Percentiles rank a stretch among this genome's conserved stretches.
phyloP scores from a whole-genome alignment of 176 grass and related monocot genomes.

The Oryza rufipogon region DNA sequence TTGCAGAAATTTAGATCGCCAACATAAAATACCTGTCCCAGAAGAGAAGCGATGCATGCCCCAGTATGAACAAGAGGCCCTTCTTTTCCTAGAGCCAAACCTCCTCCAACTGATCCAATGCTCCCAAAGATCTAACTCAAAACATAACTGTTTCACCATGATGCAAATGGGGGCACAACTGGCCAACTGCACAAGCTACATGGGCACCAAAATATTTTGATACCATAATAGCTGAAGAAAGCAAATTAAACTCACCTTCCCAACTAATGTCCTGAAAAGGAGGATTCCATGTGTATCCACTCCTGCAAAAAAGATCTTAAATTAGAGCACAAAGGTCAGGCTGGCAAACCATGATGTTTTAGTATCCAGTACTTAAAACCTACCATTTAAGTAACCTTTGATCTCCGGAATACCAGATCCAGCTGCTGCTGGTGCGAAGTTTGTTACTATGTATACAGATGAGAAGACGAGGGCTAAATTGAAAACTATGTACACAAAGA shows the following conservation, averaged over 20 bases:
- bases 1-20: neutral
- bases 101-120: constrained; percentile 98
- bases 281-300: constrained; percentile 98
- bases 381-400: constrained; percentile 99
- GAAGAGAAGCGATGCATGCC: constrained; percentile 98
- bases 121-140: constrained; percentile 90
- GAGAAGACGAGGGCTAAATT: constrained; percentile 90
- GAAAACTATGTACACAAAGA: constrained; percentile 79
- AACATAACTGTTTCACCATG: constrained; percentile 45
- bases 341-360: constrained; percentile 27
- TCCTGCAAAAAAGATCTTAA: constrained; percentile 60
- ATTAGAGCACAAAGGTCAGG: constrained; percentile 17
- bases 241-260: constrained; percentile 61
- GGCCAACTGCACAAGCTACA: neutral
- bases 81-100: constrained; percentile 98
- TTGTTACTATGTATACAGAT: constrained; percentile 91
- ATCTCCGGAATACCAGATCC: constrained; percentile 99
- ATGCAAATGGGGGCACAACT: neutral
- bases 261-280: constrained; percentile 96
- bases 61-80: constrained; percentile 99
- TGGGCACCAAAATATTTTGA: neutral
- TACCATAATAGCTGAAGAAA: constrained; percentile 41
- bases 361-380: constrained; percentile 7
- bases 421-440: constrained; percentile 93
- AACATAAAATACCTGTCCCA: constrained; percentile 74